Base-by-base conservation (phyloP, 2,329 filamentous ascomycete species). In the Drechslerella dactyloides region DNA sequence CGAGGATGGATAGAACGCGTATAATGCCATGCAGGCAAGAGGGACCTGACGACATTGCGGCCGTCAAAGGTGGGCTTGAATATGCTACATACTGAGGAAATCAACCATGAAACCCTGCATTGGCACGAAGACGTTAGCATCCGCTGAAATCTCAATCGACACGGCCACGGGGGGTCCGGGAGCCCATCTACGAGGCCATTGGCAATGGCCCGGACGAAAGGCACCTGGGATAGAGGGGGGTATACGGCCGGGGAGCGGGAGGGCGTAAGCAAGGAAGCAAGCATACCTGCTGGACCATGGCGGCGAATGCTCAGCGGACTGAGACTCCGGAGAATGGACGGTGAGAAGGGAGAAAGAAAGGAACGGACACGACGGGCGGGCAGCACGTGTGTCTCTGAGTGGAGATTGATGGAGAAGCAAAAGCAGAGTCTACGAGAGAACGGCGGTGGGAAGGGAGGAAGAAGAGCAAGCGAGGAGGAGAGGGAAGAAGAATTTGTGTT, bases 1-100 rank as follows among this genome's bases (percentile, higher is more conserved):
- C 81, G 87, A 97, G 97, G 82, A 91, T 13, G 40, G 27, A 15
- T 27, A 51, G 54, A 23, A 54, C 13, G 27, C 23, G 21, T 10
- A 35, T 52, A 44, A 58, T 62, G n/a, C 10, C 27, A 13, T 4
- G 10, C 11, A 24, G 15, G 33, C 21, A 65, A 52, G 55, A 46
- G 55, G 42, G 48, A 19, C 54, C 52, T 64, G 58, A 70, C 58
- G 59, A 48, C 21, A 54, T 37, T 21, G 11, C 33, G n/a, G 53
- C 48, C 44, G 17, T 48, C 37, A 42, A 11, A 51, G 19, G 52
- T 44, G 23, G 42, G 52, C 17, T 35, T 23, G 50, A 50, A 50
- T 15, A 50, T 55, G 46, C 42, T 63, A 70, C 66, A 56, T 70
- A 70, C 66, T 70, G 48, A 70, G 53, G 66, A 70, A 70, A 21